A percentile compares a stretch with the other conserved stretches of the same genome.
Conservation (phyloP, 805 yeast species). For the Candida schatavii region DNA sequence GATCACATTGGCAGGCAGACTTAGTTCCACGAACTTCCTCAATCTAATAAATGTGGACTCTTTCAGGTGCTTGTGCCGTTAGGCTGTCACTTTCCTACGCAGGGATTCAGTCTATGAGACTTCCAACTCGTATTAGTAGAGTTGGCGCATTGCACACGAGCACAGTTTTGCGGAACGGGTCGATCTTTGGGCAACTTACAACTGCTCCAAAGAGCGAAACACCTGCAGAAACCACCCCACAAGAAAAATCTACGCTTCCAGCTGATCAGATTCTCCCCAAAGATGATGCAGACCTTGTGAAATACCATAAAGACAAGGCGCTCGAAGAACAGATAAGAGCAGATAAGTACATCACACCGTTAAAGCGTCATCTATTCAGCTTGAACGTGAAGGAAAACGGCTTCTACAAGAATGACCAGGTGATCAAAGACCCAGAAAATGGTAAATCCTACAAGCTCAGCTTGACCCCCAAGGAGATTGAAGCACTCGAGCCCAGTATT, state of each 20-base stretch:
- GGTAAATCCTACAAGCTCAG: constrained; percentile 54
- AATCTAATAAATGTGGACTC: neutral
- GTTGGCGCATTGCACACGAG: neutral
- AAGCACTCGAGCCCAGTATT: constrained; percentile 83
- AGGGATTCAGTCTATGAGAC: no score
- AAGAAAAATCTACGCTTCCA: neutral
- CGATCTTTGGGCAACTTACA: constrained; percentile 33
- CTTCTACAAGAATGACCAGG: constrained; percentile 63
- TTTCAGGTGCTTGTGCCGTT: neutral
- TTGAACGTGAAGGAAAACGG: constrained; percentile 60
- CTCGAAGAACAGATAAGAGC: constrained; percentile 40
- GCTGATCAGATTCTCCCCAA: neutral
- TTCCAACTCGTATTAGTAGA: no score
- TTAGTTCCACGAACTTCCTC: no score
- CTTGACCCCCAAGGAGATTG: constrained; percentile 64
- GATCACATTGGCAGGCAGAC: no score
- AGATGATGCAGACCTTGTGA: constrained; percentile 41
- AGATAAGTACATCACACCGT: constrained; percentile 65
- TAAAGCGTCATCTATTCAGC: constrained; percentile 64
- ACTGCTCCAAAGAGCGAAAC: constrained; percentile 12
- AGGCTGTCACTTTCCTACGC: no score
- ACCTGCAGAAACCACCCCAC: neutral
- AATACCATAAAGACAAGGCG: constrained; percentile 47
- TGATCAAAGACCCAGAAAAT: constrained; percentile 36
- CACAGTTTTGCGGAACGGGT: neutral